Evolutionary conservation across 176 grass and related monocot species (phyloP).

Genomic region (Melocanna baccifera): DNA sequence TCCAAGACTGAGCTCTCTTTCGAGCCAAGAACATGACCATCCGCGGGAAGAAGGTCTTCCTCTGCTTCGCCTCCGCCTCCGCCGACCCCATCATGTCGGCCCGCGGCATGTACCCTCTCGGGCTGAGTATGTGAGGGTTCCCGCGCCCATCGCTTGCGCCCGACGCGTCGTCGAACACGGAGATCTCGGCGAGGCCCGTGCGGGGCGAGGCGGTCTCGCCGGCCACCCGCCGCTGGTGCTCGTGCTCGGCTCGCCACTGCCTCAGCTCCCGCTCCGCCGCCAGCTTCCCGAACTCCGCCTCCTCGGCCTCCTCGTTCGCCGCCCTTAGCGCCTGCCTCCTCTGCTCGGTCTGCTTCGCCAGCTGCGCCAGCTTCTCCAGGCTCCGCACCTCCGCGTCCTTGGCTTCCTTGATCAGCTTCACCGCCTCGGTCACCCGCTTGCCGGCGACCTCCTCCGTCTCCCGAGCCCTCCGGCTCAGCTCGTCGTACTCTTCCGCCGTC

Average conservation of each 20-base stretch:
- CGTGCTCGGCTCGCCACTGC: slow-evolving; percentile 45
- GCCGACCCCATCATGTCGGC: background rate
- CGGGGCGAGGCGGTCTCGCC: slow-evolving; percentile 5
- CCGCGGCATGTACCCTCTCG: slow-evolving; percentile 45
- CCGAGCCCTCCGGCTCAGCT: slow-evolving; percentile 51
- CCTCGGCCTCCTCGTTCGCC: slow-evolving; percentile 49
- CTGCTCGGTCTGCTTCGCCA: slow-evolving; percentile 35
- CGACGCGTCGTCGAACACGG: slow-evolving; percentile 12
- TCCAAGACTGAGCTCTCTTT: slow-evolving; percentile 64
- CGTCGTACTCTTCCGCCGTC: slow-evolving; percentile 50
- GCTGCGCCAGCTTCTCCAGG: slow-evolving; percentile 34
- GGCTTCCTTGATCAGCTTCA: slow-evolving; percentile 52
- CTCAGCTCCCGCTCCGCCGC: slow-evolving; percentile 58
- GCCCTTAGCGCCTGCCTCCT: slow-evolving; percentile 41
- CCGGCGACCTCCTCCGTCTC: slow-evolving; percentile 55
- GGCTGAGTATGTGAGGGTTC: slow-evolving; percentile 48
- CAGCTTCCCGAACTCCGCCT: slow-evolving; percentile 35
- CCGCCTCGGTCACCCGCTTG: slow-evolving; percentile 48
- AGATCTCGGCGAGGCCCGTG: slow-evolving; percentile 47
- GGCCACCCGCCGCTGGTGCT: slow-evolving; percentile 20
- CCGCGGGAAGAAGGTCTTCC: slow-evolving; percentile 58
- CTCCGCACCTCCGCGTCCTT: slow-evolving; percentile 61
- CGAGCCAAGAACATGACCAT: slow-evolving; percentile 66
- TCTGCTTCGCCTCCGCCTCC: slow-evolving; percentile 16
- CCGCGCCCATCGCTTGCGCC: background rate